Conservation (phyloP, 768 basidiomycete genomes). For the Hypholoma fasciculare region DNA sequence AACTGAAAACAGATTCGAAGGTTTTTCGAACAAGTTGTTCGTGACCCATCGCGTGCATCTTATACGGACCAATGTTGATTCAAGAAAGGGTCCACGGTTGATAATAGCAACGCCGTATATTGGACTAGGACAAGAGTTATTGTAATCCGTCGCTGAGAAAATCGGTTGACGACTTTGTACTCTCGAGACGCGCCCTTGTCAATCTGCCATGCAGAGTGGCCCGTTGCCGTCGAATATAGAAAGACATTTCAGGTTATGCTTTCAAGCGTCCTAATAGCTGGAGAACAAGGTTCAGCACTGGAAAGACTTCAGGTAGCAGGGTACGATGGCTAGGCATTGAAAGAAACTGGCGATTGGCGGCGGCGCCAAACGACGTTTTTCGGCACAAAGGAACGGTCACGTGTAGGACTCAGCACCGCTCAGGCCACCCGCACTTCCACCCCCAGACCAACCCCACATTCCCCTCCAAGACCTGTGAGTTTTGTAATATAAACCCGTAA, state of each 20-base stretch:
- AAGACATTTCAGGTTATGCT: neutral
- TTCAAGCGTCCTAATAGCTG: neutral
- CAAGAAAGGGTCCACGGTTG: neutral
- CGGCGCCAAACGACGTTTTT: too few relatives aligned
- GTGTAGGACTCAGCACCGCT: too few relatives aligned
- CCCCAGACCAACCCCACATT: too few relatives aligned
- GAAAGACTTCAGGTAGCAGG: neutral
- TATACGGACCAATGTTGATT: neutral
- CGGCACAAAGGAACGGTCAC: too few relatives aligned
- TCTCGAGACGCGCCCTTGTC: neutral
- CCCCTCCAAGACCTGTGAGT: too few relatives aligned
- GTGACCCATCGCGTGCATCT: neutral
- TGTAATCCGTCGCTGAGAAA: slow-evolving; percentile 8
- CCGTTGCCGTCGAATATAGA: neutral
- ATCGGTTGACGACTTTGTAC: slow-evolving; percentile 7
- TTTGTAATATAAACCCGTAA: too few relatives aligned
- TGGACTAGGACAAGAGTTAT: neutral
- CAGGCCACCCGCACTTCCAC: too few relatives aligned
- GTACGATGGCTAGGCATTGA: neutral
- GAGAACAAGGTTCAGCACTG: neutral
- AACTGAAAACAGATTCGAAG: neutral
- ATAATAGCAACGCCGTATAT: neutral
- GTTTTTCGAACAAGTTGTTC: neutral
- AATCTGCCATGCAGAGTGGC: neutral
- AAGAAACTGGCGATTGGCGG: too few relatives aligned